Base-by-base conservation (phyloP, 2,329 filamentous ascomycete species). In the Paraphoma sp. region DNA sequence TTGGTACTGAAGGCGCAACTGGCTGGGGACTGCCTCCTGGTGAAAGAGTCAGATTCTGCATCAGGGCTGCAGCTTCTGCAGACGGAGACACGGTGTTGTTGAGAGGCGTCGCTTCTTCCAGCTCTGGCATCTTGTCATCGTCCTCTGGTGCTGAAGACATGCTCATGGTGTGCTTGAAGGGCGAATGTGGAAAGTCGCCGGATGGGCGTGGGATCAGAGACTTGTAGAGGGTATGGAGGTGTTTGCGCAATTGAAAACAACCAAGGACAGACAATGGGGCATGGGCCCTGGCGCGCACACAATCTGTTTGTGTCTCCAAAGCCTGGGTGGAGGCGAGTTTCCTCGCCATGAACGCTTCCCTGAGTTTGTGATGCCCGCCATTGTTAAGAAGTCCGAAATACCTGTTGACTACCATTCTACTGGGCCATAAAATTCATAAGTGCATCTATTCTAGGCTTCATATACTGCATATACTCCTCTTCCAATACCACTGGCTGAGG, bases 381-480 rank as follows among this genome's bases (percentile, higher is more conserved):
- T 5, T 23, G 3, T 2, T 23, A 23, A 23, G 23, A 23, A 23
- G 23, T 23, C 23, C 23, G 23, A 23, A 23, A 5, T 5, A 23
- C 5, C 5, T 23, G 3, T 2, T 2, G 23, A 23, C 23, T 23
- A 23, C 23, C 23, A 23, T 23, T 23, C 23, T 23, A 23, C 23
- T 23, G 23, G 23, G 31, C 38, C 23, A 43, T 44, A 36, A 44
- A 48, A 2, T 56, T 54, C 63, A 71, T 75, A 57, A 78, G 54
- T 33, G 58, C 63, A 51, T 77, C 69, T 36, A 79, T 62, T 54
- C 75, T 64, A 11, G 77, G 77, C 59, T 73, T 66, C 48, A 79
- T 70, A 18, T 66, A 48, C 53, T 67, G 48, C 69, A 80, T 71
- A 57, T 80, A 80, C 4, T 61, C 63, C 51, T 74, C 69, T 46